Evolutionary conservation across 768 basidiomycete species (phyloP), one percentile per base, ranked within the genome.

Genomic region (Cubamyces lactineus): DNA sequence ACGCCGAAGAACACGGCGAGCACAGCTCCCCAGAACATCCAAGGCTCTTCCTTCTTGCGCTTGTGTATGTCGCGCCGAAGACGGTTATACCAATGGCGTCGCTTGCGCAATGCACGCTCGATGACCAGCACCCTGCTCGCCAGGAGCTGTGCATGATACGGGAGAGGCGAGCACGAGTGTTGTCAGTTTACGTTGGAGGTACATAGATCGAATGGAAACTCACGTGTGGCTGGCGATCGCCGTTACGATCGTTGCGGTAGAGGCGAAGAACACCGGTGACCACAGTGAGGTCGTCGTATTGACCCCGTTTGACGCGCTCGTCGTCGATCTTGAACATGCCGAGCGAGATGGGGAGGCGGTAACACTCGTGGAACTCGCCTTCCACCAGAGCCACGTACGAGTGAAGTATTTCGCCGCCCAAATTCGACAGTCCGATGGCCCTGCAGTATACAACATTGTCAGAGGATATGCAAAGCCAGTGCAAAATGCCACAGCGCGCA

Each of bases 1-100:
- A 66, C 38, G 13, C 64, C 64, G 43, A 66, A 66, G 57, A 66
- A 59, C 26, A 62, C 46, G 42, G 64, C 64, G 26, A 66, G 61
- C 28, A 66, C 60, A 5, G 64, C 57, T 12, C 64, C 64, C 55
- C 59, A 66, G 51, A 66, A 66, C 53, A 62, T 50, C 60, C 61
- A 66, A 21, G 64, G 64, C 48, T 66, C 60, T 28, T 52, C 40
- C 51, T 65, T 59, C 57, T 61, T 62, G 16, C 60, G 53, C 30
- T 62, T 60, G 30, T 50, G 45, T 41, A 66, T 57, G 46, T 66
- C 61, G 45, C 64, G 16, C 39, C 60, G 53, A 17, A 63, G 62
- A 15, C 50, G 59, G 41, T 47, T 61, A 54, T 56, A 61, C 63
- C 59, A 60, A 30, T 46, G 54, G 8, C 63, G 58, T 5, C 59